phyloP scores from a whole-genome alignment of 352 stramenopile genomes.

The Globisporangium spiculum region DNA sequence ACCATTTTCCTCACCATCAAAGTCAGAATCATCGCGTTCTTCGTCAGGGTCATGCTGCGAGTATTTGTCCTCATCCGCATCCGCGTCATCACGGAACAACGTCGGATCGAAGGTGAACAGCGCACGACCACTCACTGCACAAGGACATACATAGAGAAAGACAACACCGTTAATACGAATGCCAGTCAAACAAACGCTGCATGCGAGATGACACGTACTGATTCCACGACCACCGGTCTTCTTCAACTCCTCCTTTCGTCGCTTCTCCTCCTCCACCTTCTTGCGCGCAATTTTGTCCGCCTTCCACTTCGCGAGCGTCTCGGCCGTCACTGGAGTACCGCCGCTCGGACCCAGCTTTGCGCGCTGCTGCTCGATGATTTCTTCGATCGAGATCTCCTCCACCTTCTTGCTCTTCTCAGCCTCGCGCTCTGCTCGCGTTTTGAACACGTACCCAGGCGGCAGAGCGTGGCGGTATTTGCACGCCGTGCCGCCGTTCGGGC shows the following conservation, averaged over 20 bases:
- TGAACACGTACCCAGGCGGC: constrained; percentile 86
- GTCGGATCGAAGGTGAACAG: constrained; percentile 90
- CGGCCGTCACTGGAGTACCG: constrained; percentile 85
- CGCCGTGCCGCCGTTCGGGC: constrained; percentile 74
- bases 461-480: constrained; percentile 88
- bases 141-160: constrained; percentile 19
- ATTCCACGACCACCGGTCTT: constrained; percentile 76
- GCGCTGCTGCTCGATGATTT: constrained; percentile 90
- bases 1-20: constrained; percentile 46
- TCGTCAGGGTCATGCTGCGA: constrained; percentile 60
- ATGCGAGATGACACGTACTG: constrained; percentile 54
- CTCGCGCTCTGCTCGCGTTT: constrained; percentile 85
- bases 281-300: constrained; percentile 76
- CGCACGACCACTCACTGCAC: constrained; percentile 86
- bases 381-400: constrained; percentile 83
- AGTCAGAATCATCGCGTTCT: constrained; percentile 25
- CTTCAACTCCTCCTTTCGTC: constrained; percentile 83
- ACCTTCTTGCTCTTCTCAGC: constrained; percentile 82
- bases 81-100: constrained; percentile 90
- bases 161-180: constrained; percentile 13
- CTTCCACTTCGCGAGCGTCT: constrained; percentile 90
- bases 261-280: constrained; percentile 77
- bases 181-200: neutral
- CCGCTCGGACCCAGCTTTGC: constrained; percentile 81
- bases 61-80: constrained; percentile 84